Percentiles rank a stretch among this genome's conserved stretches.
These are phyloP conservation scores for Talaromyces sp. DNA, from an alignment of 2,329 filamentous ascomycete species.

Conservation along the genomic window DNA sequence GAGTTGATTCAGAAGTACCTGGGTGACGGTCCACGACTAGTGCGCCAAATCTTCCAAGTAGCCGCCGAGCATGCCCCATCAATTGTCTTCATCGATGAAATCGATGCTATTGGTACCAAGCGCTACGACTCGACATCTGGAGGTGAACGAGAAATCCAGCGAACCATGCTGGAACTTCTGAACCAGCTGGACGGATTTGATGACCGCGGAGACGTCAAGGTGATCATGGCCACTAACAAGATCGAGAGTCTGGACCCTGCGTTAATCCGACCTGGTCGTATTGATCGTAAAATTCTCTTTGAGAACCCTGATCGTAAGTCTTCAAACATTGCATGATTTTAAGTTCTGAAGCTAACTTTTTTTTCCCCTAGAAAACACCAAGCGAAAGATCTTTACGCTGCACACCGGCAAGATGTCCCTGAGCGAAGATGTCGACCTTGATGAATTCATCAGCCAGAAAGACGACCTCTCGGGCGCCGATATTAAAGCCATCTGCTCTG, in stretches of 20 bases:
- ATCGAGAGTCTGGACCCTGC: conserved; percentile 96
- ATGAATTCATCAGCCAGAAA: conserved; percentile 98
- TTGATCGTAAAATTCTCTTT: conserved; percentile 92
- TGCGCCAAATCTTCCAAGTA: conserved; percentile 85
- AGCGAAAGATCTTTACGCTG: conserved; percentile 95
- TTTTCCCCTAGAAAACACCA: conserved; percentile 63
- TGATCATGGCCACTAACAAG: conserved; percentile 99
- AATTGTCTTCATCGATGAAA: conserved; percentile 99
- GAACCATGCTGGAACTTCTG: conserved; percentile 95
- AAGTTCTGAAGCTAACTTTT: neutral
- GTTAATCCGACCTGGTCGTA: conserved; percentile 92
- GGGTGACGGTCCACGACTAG: conserved; percentile 88
- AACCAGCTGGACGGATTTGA: conserved; percentile 99
- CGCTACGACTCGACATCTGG: conserved; percentile 96
- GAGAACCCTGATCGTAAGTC: conserved; percentile 64
- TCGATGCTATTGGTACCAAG: conserved; percentile 97
- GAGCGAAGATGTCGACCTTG: conserved; percentile 92
- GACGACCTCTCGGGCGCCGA: conserved; percentile 95
- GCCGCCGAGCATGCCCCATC: conserved; percentile 93
- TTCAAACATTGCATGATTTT: neutral
- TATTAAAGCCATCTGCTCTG: conserved; percentile 98
- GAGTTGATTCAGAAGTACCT: conserved; percentile 99
- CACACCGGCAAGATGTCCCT: conserved; percentile 99
- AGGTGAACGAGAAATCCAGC: conserved; percentile 93
- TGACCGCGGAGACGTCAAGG: conserved; percentile 97